A percentile compares a stretch with the other conserved stretches of the same genome.
Evolutionary conservation across 768 basidiomycete genomes (phyloP).

Genomic region (Naganishia randhawae): DNA sequence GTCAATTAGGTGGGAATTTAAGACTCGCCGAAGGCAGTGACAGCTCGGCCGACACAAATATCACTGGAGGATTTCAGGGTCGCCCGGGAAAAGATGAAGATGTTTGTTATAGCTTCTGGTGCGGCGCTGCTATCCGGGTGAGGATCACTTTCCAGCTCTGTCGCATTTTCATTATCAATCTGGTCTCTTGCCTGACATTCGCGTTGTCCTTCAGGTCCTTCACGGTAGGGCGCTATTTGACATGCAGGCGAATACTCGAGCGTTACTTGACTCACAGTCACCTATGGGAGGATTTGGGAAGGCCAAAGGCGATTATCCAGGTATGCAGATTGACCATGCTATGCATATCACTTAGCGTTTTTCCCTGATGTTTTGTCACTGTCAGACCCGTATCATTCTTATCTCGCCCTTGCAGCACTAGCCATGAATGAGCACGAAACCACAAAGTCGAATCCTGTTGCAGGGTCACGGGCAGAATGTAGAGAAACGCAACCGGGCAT

Average conservation of each 20-base stretch:
- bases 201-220: slow-evolving; percentile 60
- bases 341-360: neutral
- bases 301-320: slow-evolving; percentile 71
- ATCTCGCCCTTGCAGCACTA: slow-evolving; percentile 58
- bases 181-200: slow-evolving; percentile 1
- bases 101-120: slow-evolving; percentile 97
- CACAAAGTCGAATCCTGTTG: neutral
- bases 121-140: slow-evolving; percentile 73
- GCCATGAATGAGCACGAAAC: slow-evolving; percentile 28
- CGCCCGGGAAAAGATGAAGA: slow-evolving; percentile 82
- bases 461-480: too few relatives aligned
- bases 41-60: neutral
- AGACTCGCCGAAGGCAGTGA: neutral
- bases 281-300: slow-evolving; percentile 86
- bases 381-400: slow-evolving; percentile 91
- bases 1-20: slow-evolving; percentile 56
- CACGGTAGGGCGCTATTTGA: slow-evolving; percentile 61
- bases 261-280: slow-evolving; percentile 74
- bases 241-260: slow-evolving; percentile 58
- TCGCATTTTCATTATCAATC: slow-evolving; percentile 3
- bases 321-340: slow-evolving; percentile 52
- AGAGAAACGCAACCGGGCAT: neutral
- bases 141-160: slow-evolving; percentile 36
- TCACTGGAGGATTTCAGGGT: slow-evolving; percentile 74
- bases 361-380: neutral